These are phyloP conservation scores for Volutella citrinella DNA, from an alignment of 2,329 filamentous ascomycete genomes.

Conservation along the genomic window DNA sequence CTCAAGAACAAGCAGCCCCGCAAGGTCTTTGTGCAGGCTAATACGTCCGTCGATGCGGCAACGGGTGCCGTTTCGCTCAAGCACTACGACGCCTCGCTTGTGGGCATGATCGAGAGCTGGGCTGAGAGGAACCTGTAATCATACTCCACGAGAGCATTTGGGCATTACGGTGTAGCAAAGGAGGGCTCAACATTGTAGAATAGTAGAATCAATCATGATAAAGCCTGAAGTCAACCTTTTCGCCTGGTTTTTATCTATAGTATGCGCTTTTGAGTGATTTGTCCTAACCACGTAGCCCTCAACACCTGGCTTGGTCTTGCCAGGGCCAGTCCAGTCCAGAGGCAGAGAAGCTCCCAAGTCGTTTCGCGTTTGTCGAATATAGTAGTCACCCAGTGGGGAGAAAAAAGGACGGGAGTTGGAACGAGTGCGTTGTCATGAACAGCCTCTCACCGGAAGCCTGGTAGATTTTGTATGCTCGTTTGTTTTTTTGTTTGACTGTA, in stretches of 20 bases:
- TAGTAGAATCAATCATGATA: conserved; percentile 12
- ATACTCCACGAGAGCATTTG: conserved; percentile 1
- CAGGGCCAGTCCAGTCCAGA: background rate
- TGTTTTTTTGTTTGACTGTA: conserved; percentile 55
- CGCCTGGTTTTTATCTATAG: too few relatives aligned
- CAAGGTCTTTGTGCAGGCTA: conserved; percentile 92
- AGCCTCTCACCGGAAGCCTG: conserved; percentile 32
- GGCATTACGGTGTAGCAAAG: conserved; percentile 6
- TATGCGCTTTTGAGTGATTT: too few relatives aligned
- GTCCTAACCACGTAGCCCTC: too few relatives aligned
- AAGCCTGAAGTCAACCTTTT: conserved; percentile 5
- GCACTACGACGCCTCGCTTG: conserved; percentile 79
- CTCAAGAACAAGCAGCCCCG: conserved; percentile 76
- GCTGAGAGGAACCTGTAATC: conserved; percentile 56
- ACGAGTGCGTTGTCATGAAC: conserved; percentile 26
- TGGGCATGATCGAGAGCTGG: conserved; percentile 83
- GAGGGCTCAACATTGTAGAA: conserved; percentile 11
- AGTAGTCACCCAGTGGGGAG: conserved; percentile 14
- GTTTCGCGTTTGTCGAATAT: conserved; percentile 14
- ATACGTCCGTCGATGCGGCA: conserved; percentile 69
- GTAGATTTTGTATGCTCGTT: conserved; percentile 39
- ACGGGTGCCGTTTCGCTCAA: conserved; percentile 71
- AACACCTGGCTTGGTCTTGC: too few relatives aligned
- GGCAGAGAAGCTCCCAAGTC: conserved; percentile 9
- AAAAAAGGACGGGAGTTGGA: conserved; percentile 19